These are phyloP conservation scores for Malus orientalis DNA, from an alignment of 306 rosid species.

Conservation along the genomic window DNA sequence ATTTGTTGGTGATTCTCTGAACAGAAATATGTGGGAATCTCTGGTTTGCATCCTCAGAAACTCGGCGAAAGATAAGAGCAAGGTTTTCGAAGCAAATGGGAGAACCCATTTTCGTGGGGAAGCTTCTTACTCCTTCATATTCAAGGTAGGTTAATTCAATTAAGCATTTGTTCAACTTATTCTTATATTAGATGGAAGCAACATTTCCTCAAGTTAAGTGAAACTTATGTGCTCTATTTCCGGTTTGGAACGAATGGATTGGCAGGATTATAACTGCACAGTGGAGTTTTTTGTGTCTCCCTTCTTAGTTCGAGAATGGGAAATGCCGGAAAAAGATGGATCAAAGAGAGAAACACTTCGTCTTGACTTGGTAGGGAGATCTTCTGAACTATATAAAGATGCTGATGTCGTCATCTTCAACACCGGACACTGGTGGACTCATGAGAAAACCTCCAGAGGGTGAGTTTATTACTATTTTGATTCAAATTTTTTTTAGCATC, in stretches of 20 bases:
- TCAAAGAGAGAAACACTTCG: conserved; percentile 81
- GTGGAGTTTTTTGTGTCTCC: conserved; percentile 93
- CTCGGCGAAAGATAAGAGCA: conserved; percentile 49
- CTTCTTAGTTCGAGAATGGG: conserved; percentile 93
- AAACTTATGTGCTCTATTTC: background rate
- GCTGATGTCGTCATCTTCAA: conserved; percentile 84
- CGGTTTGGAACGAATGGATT: background rate
- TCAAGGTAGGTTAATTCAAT: conserved; percentile 40
- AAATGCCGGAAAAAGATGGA: conserved; percentile 58
- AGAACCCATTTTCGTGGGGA: conserved; percentile 73
- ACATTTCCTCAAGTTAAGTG: background rate
- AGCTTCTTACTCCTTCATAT: conserved; percentile 77
- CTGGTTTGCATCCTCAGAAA: conserved; percentile 77
- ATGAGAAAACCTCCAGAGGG: conserved; percentile 91
- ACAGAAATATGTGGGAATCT: conserved; percentile 99
- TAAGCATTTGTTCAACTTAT: background rate
- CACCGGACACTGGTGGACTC: conserved; percentile 99
- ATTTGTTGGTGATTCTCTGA: conserved; percentile 96
- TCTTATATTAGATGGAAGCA: background rate
- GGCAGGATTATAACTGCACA: conserved; percentile 73
- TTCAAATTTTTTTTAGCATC: background rate
- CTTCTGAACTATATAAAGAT: conserved; percentile 55
- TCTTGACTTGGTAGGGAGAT: conserved; percentile 71
- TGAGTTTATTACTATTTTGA: conserved; percentile 7
- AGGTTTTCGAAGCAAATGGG: conserved; percentile 77